Evolutionary conservation across 306 rosid species (phyloP).

Genomic region (Crotalaria pallida): DNA sequence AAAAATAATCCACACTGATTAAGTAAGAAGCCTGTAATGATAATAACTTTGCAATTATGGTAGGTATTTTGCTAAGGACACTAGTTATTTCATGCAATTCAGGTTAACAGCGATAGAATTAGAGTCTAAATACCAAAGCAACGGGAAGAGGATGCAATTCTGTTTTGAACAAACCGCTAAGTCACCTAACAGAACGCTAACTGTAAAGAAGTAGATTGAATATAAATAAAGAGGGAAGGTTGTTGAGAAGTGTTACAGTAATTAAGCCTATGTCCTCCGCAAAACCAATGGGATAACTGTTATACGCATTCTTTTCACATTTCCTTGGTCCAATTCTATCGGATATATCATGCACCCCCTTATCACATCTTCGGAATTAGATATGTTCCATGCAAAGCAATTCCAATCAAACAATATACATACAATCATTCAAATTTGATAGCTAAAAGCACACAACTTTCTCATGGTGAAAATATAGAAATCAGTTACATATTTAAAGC

Average conservation of each 20-base stretch:
- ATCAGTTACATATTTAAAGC: slow-evolving; percentile 4
- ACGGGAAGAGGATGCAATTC: no score
- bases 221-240: no score
- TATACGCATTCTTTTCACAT: not conserved
- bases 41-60: not conserved
- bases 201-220: no score
- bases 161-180: no score
- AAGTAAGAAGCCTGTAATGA: not conserved
- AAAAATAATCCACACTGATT: slow-evolving; percentile 11
- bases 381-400: not conserved
- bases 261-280: no score
- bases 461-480: not conserved
- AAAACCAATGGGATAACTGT: no score
- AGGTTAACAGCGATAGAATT: not conserved
- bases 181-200: no score
- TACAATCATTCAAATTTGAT: not conserved
- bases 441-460: not conserved
- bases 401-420: not conserved
- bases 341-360: not conserved
- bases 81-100: not conserved
- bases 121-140: not conserved
- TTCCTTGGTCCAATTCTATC: not conserved
- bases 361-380: not conserved
- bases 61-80: not conserved
- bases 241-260: no score